Evolutionary conservation across 2,329 filamentous ascomycete genomes (phyloP), one percentile per base, ranked within the genome.

Genomic region (Cryphonectria carpinicola): DNA sequence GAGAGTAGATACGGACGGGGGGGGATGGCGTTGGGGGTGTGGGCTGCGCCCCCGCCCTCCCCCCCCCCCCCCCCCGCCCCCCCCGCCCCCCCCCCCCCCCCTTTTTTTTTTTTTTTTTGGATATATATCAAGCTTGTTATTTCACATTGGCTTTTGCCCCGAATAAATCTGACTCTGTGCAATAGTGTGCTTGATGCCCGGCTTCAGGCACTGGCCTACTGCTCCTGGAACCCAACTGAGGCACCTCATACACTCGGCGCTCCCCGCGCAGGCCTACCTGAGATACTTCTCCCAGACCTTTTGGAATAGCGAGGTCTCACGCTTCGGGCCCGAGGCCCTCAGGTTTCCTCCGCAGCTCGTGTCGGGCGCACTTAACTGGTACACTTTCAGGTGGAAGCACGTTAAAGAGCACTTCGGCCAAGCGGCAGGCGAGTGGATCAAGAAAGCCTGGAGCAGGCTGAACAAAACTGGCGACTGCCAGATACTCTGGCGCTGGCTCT

Each of bases 401-500:
- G 54, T 69, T 14, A 32, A 43, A 19, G 4, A 32, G 2, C 22
- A 32, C n/a, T 71, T 49, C 14, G 70, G 70, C 28, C 32, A 10
- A 8, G 35, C 66, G 7, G 70, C 63, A 28, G 43, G n/a, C 19
- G 22, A 41, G 32, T 71, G 67, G 67, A 37, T 71, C 17, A 6
- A n/a, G 58, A 28, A 43, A 43, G 61, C 19, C 1, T 14, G 1
- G n/a, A 14, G 0, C 35, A 63, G 52, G 32, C 54, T n/a, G 28
- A 14, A 17, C 3, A 32, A n/a, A 56, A 62, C 10, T 46, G 32
- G 2, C 32, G 67, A 71, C 7, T n/a, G 69, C 35, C 43, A 17
- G 25, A 35, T 66, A 22, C 56, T 71, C 22, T 71, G 70, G 70
- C 8, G 25, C 14, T 71, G 70, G 70, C 70, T 71, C 22, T 39